These are phyloP conservation scores for Xanthoceras sorbifolium DNA, from an alignment of 345 rosid genomes.

Conservation along the genomic window DNA sequence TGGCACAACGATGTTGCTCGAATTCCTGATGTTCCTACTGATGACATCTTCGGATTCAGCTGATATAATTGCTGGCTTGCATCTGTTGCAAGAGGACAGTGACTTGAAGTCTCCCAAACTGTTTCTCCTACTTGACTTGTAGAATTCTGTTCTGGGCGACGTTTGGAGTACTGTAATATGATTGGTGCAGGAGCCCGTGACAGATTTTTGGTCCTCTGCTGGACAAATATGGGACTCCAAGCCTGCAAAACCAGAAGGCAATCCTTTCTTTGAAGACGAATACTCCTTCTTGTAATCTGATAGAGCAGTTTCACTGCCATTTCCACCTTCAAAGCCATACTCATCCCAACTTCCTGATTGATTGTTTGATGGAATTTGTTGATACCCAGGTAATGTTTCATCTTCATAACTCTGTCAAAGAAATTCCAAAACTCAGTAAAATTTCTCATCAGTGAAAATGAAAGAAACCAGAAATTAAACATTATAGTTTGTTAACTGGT, in stretches of 20 bases:
- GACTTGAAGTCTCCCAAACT: slow-evolving; percentile 65
- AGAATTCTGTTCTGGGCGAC: slow-evolving; percentile 48
- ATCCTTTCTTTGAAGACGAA: slow-evolving; percentile 58
- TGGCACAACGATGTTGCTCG: slow-evolving; percentile 77
- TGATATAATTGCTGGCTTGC: slow-evolving; percentile 53
- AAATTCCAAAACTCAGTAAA: neutral
- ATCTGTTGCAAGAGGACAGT: slow-evolving; percentile 67
- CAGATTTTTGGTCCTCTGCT: slow-evolving; percentile 54
- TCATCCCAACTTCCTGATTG: slow-evolving; percentile 79
- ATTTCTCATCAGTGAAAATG: too few relatives aligned
- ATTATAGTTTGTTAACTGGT: neutral
- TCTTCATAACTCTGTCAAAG: slow-evolving; percentile 79
- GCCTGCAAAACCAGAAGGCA: slow-evolving; percentile 35
- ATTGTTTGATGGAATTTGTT: slow-evolving; percentile 42
- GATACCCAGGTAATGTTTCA: slow-evolving; percentile 54
- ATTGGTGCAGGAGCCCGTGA: slow-evolving; percentile 46
- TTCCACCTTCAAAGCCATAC: slow-evolving; percentile 49
- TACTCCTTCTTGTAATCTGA: slow-evolving; percentile 60
- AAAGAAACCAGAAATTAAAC: neutral
- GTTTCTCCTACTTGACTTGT: slow-evolving; percentile 51
- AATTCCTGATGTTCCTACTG: slow-evolving; percentile 45
- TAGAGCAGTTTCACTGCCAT: slow-evolving; percentile 40
- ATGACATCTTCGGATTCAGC: slow-evolving; percentile 36
- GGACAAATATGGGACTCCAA: slow-evolving; percentile 55
- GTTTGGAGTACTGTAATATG: slow-evolving; percentile 37